A percentile compares a stretch with the other conserved stretches of the same genome.
These are phyloP conservation scores for Neofusicoccum parvum DNA, from an alignment of 2,329 filamentous ascomycete species.

Conservation along the genomic window DNA sequence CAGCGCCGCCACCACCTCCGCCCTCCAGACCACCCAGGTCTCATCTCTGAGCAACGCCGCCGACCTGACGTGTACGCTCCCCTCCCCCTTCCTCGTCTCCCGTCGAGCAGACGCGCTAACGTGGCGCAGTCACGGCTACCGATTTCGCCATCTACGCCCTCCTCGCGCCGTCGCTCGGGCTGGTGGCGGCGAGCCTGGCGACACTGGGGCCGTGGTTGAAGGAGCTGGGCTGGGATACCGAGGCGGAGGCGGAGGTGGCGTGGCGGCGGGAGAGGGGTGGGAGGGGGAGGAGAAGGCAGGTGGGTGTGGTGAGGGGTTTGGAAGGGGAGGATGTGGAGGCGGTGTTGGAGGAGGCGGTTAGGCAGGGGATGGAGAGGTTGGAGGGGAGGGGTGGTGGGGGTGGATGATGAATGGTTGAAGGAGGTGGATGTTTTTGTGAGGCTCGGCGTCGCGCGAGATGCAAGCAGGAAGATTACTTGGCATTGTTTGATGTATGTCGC, in stretches of 20 bases:
- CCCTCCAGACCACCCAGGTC: neutral
- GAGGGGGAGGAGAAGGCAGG: neutral
- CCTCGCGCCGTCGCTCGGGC: neutral
- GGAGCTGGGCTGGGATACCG: neutral
- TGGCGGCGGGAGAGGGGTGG: neutral
- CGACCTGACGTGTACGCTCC: neutral
- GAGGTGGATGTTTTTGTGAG: too few species aligned
- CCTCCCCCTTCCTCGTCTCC: too few species aligned
- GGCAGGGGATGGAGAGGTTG: too few species aligned
- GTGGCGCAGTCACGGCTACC: neutral
- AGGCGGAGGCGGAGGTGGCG: neutral
- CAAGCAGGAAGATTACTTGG: too few species aligned
- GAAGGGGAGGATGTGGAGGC: too few species aligned
- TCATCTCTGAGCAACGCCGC: neutral
- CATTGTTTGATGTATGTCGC: too few species aligned
- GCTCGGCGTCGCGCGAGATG: too few species aligned
- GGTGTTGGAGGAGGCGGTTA: too few species aligned
- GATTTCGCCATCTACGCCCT: neutral
- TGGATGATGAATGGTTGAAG: too few species aligned
- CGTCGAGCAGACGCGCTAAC: too few species aligned
- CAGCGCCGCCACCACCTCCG: neutral
- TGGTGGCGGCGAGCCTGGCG: slow-evolving; percentile 7
- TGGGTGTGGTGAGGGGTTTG: too few species aligned
- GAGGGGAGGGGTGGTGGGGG: too few species aligned
- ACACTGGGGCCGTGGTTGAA: slow-evolving; percentile 5